A percentile compares a stretch with the other conserved stretches of the same genome.
Evolutionary conservation across 1,139 yeast species (phyloP).

Genomic region (Pichia sp.): DNA sequence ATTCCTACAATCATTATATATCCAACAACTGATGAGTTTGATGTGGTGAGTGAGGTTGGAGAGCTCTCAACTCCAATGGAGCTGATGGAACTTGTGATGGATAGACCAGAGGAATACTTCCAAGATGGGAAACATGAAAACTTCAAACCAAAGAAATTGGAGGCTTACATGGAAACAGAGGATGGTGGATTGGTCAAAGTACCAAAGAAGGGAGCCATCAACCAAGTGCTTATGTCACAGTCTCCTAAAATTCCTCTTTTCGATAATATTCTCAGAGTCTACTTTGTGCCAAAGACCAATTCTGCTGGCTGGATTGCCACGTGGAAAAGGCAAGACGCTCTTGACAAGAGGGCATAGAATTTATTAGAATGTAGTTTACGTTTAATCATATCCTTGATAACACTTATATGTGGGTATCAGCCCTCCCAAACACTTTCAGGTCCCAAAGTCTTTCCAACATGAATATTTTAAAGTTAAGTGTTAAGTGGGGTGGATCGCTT

Average conservation of each 20-base stretch:
- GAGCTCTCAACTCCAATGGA: conserved; percentile 62
- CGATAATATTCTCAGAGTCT: conserved; percentile 67
- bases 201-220: conserved; percentile 68
- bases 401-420: too few species aligned
- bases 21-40: conserved; percentile 82
- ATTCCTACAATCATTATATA: conserved; percentile 78
- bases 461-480: too few species aligned
- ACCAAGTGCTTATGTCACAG: conserved; percentile 55
- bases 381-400: too few species aligned
- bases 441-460: too few species aligned
- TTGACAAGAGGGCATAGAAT: conserved; percentile 36
- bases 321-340: conserved; percentile 63
- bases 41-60: conserved; percentile 66
- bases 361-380: neutral
- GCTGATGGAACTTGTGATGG: conserved; percentile 45
- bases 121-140: conserved; percentile 53
- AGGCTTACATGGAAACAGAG: conserved; percentile 74
- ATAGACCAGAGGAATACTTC: conserved; percentile 70
- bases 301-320: conserved; percentile 55
- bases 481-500: too few species aligned
- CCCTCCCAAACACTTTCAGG: too few species aligned
- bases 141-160: conserved; percentile 53
- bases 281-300: conserved; percentile 70
- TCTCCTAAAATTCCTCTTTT: conserved; percentile 69
- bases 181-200: conserved; percentile 81